Percentiles rank a stretch among this genome's conserved stretches.
These are phyloP conservation scores for Cyberlindnera amylophila DNA, from an alignment of 805 yeast species.

Conservation along the genomic window DNA sequence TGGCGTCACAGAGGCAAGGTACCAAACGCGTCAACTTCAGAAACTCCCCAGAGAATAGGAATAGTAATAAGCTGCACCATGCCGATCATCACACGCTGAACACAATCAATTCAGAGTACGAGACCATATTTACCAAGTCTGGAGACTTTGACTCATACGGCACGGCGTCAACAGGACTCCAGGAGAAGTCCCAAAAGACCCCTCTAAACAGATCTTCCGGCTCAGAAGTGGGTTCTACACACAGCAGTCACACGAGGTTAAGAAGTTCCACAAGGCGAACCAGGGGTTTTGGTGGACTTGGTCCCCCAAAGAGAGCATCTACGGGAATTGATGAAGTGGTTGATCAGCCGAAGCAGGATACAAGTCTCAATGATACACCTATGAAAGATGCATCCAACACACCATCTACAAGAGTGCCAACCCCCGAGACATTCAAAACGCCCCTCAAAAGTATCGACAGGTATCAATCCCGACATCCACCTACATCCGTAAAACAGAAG, in stretches of 20 bases:
- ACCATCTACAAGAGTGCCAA: neutral
- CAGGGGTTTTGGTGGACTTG: slow-evolving; percentile 29
- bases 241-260: slow-evolving; percentile 20
- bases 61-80: slow-evolving; percentile 9
- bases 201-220: slow-evolving; percentile 16
- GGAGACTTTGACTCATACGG: slow-evolving; percentile 15
- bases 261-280: slow-evolving; percentile 30
- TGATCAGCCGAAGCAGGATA: neutral
- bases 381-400: slow-evolving; percentile 17
- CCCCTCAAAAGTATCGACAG: slow-evolving; percentile 1
- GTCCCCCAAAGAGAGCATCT: slow-evolving; percentile 35
- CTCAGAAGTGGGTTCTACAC: slow-evolving; percentile 12
- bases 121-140: slow-evolving; percentile 23
- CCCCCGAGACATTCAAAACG: slow-evolving; percentile 1
- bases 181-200: slow-evolving; percentile 18
- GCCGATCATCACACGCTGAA: slow-evolving; percentile 14
- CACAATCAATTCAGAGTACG: slow-evolving; percentile 23
- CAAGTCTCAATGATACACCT: slow-evolving; percentile 21
- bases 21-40: slow-evolving; percentile 26
- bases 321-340: slow-evolving; percentile 6
- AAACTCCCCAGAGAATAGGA: slow-evolving; percentile 13
- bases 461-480: too few species aligned
- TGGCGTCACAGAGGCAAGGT: neutral
- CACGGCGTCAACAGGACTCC: slow-evolving; percentile 15
- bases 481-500: neutral